Base-by-base conservation (phyloP, 805 yeast genomes). In the Yueomyces sp. region DNA sequence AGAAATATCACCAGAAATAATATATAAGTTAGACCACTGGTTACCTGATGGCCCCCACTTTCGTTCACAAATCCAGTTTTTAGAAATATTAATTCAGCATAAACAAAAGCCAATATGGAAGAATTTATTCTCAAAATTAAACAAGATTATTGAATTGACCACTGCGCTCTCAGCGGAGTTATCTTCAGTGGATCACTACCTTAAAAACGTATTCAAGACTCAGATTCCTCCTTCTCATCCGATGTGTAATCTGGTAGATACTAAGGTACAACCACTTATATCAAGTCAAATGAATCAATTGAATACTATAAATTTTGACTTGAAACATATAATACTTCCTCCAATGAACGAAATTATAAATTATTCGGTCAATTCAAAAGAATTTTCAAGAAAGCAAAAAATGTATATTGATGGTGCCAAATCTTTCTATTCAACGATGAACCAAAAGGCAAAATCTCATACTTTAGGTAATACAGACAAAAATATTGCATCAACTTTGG, bases 331-430 rank as follows among this genome's bases (percentile, higher is more conserved):
- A 8, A 7, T 31, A 31, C 7, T 31, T 31, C 34, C 34, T 8
- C 34, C 34, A 8, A 11, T 31, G 7, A 31, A 7, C 11, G 34
- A 31, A 8, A 31, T 31, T 31, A 8, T 31, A 31, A 31, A 31
- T 11, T 8, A 31, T 11, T 31, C 34, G 11, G 34, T 31, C 11
- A 31, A 31, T 11, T 31, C 11, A 45, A 45, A 40, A 39, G 27
- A 6, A 26, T 45, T 4, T 19, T 27, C 28, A 43, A 41, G 38
- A 11, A 42, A 32, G 26, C 49, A 47, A 26, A 50, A 48, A 36
- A 44, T 31, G 8, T 50, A 48, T 42, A 43, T 44, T 41, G 53
- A 50, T 26, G 40, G 44, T 40, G 43, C 46, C 29, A 47, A 45
- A 36, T 32, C 37, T 3, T 48, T 47, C 36, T 50, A 50, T 38